Base-by-base conservation (phyloP, 169 alveolate species). In the Eimeria necatrix region DNA sequence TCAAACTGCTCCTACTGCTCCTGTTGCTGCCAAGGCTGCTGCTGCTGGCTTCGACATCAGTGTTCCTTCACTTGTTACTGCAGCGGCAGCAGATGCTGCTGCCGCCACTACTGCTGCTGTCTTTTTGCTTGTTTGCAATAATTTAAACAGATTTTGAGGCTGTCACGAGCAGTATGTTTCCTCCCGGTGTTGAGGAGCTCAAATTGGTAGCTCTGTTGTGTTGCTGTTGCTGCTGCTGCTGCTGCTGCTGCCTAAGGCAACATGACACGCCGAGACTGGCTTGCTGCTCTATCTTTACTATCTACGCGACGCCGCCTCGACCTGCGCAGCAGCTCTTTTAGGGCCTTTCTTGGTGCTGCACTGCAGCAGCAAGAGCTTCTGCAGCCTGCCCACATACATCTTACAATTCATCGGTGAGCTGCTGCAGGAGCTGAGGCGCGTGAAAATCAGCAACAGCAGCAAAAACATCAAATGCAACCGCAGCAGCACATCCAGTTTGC, bases 291-390 rank as follows among this genome's bases (percentile, higher is more conserved):
- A 71, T 71, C 95, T 26, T 41, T 91, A 64, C 83, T 91, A 51
- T 71, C 95, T 41, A 91, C 95, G 51, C 80, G 95, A 48, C 84
- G 84, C 56, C 90, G 90, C 8, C 71, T 91, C 14, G 95, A 91
- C 91, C 24, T 60, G 1, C 87, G 94, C n/a, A 74, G 88, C 84
- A 49, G 71, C 10, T 61, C 56, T 8, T 74, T 76, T 32, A 68
- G 56, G 20, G 76, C 87, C 41, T 56, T 76, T 53, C 71, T 56
- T 71, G 95, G 61, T 74, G 73, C 87, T 53, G 91, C 56, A 12
- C 73, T 89, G 59, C 84, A 56, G 49, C 91, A 76, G 48, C 91
- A 49, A 16, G 52, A 73, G 52, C 91, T 91, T 60, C 81, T 59
- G n/a, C 81, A 49, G 68, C 71, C 95, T 6, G 80, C 80, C 46